Conservation (phyloP, 495 filamentous ascomycete species). For the Entonaema liquescens region DNA sequence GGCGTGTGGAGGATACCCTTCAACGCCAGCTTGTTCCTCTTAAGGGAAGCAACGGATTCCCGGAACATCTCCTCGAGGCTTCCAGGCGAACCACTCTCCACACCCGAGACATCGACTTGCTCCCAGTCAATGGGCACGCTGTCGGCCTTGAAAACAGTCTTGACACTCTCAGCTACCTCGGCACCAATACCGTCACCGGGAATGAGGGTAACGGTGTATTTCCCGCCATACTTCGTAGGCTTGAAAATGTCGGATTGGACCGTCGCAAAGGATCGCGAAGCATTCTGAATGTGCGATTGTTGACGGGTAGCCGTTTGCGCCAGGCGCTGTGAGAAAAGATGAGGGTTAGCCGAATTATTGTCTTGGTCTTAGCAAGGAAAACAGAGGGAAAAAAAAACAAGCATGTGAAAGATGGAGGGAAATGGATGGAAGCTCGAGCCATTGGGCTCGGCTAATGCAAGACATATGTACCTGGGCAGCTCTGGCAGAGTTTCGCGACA, state of each 20-base stretch:
- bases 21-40: constrained; percentile 96
- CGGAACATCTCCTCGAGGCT: constrained; percentile 94
- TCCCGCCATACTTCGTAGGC: constrained; percentile 98
- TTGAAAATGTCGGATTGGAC: constrained; percentile 92
- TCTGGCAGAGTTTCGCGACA: constrained; percentile 66
- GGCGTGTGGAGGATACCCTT: constrained; percentile 98
- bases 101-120: constrained; percentile 94
- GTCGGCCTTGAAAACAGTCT: constrained; percentile 99
- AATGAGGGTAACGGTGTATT: constrained; percentile 98
- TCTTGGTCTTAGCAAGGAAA: background rate
- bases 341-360: constrained; percentile 16
- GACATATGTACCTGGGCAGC: constrained; percentile 54
- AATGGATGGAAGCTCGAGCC: constrained; percentile 35
- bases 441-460: constrained; percentile 21
- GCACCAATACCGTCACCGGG: constrained; percentile 98
- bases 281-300: constrained; percentile 52
- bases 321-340: constrained; percentile 56
- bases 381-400: constrained; percentile 35
- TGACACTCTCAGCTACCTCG: constrained; percentile 96
- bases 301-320: constrained; percentile 63
- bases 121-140: constrained; percentile 99
- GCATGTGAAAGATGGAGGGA: constrained; percentile 35
- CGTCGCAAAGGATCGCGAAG: constrained; percentile 69
- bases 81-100: constrained; percentile 77
- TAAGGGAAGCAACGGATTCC: constrained; percentile 92